Evolutionary conservation across 768 basidiomycete genomes (phyloP), one percentile per base, ranked within the genome.

Genomic region (Xerocomus spinulosus): DNA sequence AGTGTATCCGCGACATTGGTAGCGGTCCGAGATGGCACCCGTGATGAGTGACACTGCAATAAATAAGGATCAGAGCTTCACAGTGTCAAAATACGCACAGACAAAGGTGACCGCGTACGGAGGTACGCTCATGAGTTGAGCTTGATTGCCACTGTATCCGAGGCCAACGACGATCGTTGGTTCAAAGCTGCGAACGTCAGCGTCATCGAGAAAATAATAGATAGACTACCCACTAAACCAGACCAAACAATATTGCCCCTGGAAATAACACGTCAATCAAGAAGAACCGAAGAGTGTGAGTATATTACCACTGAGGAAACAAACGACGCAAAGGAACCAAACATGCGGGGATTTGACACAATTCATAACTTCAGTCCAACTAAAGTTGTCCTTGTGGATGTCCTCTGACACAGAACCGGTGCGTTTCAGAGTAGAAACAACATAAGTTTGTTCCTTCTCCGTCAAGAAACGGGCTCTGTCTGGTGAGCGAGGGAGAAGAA

Each of bases 131-230:
- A 82, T 80, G 1, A 87, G 69, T 55, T 85, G 82, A 4, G 81
- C 77, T 17, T 68, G 62, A 24, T 73, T 69, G 0, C 76, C 72
- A 2, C 72, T 69, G 58, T 77, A 83, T 25, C 83, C 83, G 3
- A 86, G 73, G 9, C 73, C 69, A 28, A 77, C 70, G 6, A 90
- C 79, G 64, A 91, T 86, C 6, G 82, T 81, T 8, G 87, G 87
- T 6, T 79, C 70, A 66, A 91, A 91, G 58, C 87, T 80, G 30
- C 44, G 15, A 17, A 75, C 70, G 14, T 76, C 30, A 53, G 70
- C 42, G 69, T 68, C 1, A 73, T 26, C 30, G 71, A 37, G n/a
- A 10, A 48, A 13, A 7, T 1, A 15, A 18, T 13, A 24, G 12
- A 50, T 25, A 15, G 9, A 9, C 39, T 32, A 28, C 64, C 52